Conservation (phyloP, 805 yeast species). For the Metschnikowia lochheadii region DNA sequence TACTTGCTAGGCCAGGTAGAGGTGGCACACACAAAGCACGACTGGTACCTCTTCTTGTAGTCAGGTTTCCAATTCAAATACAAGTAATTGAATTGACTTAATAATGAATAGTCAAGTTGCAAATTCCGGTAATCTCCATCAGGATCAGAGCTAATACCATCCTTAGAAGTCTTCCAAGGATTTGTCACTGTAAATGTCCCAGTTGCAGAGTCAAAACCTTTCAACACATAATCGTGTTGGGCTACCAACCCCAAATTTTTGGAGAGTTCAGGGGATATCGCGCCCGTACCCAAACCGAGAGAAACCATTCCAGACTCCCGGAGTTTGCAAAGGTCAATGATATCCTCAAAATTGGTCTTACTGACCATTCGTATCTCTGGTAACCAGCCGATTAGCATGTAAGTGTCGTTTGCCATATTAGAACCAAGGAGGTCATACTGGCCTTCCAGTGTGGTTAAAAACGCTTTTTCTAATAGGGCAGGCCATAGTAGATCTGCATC, state of each 20-base stretch:
- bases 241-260: slow-evolving; percentile 40
- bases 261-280: slow-evolving; percentile 31
- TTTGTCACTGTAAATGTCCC: slow-evolving; percentile 22
- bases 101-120: slow-evolving; percentile 16
- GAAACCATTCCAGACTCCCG: slow-evolving; percentile 38
- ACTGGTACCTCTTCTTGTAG: slow-evolving; percentile 17
- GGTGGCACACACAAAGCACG: slow-evolving; percentile 21
- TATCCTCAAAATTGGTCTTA: slow-evolving; percentile 27
- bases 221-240: slow-evolving; percentile 68
- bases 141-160: slow-evolving; percentile 6
- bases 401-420: slow-evolving; percentile 69
- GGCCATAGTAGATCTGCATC: slow-evolving; percentile 51
- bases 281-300: slow-evolving; percentile 69
- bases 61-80: slow-evolving; percentile 66
- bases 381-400: slow-evolving; percentile 62
- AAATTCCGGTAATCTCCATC: slow-evolving; percentile 10
- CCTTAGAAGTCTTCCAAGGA: slow-evolving; percentile 29
- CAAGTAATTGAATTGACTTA: slow-evolving; percentile 41
- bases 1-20: slow-evolving; percentile 9
- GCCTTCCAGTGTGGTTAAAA: slow-evolving; percentile 50
- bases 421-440: slow-evolving; percentile 71
- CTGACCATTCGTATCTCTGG: slow-evolving; percentile 51
- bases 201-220: slow-evolving; percentile 12
- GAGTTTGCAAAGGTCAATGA: slow-evolving; percentile 18
- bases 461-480: slow-evolving; percentile 74